Evolutionary conservation across 768 basidiomycete genomes (phyloP), one percentile per base, ranked within the genome.

Genomic region (Podaxis mareebaensis): DNA sequence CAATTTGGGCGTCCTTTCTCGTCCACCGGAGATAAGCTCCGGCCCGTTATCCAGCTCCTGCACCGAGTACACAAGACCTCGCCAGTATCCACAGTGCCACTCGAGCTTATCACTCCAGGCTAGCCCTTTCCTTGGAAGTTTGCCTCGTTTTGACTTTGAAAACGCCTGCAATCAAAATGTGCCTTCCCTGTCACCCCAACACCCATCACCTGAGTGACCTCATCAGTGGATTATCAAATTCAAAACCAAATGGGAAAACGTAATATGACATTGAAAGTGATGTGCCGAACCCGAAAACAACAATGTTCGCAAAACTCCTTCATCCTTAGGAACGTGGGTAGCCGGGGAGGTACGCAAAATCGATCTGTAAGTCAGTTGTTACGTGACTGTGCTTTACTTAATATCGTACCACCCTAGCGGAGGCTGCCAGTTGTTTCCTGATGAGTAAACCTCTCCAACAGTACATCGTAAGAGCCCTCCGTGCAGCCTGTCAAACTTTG

Each of bases 1-100:
- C 69, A 69, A 70, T 46, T 42, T 40, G 24, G 22, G 56, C 4
- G 56, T 24, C 15, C 44, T 8, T 15, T 46, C 20, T 46, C 58
- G 46, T 13, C 17, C 4, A 15, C 60, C 64, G 60, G 60, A 58
- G 64, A 65, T 65, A 65, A 65, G 64, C 60, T 60, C 64, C 58
- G 58, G 46, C 17, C 55, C 62, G 4, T 36, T 58, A 39, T 53
- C 51, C 40, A 51, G 44, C 38, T 10, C 42, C 53, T 24, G 20
- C 53, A 30, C 57, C 57, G 38, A 51, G 36, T 40, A 10, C 20
- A 1, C 13, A 46, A 46, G n/a, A 46, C 4, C 44, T 3, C 17
- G 20, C 44, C n/a, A 20, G n/a, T 10, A n/a, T 33, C 40, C 17
- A 7, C n/a, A 20, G 44, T 22, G n/a, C 44, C 44, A 7, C 44